A percentile compares a stretch with the other conserved stretches of the same genome.
Evolutionary conservation across 1,284 basidiomycete genomes (phyloP).

Genomic region (Moesziomyces antarcticus): DNA sequence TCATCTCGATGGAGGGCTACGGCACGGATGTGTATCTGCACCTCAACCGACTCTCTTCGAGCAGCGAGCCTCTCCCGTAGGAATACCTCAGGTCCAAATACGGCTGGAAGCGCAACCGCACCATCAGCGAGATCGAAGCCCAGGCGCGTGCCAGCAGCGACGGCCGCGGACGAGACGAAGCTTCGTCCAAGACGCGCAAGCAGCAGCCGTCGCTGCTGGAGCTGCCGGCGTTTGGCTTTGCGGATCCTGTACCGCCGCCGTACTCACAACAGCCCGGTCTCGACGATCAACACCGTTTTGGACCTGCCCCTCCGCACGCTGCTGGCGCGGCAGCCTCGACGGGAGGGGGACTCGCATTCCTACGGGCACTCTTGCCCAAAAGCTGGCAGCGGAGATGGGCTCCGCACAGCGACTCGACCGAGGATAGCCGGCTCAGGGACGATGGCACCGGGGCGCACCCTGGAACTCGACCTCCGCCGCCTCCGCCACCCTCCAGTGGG

Average conservation of each 20-base stretch:
- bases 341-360: constrained; percentile 20
- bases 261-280: constrained; percentile 9
- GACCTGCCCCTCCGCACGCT: constrained; percentile 32
- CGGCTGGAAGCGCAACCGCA: constrained; percentile 49
- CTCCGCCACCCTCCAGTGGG: neutral
- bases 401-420: neutral
- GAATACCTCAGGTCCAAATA: constrained; percentile 55
- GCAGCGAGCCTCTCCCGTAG: constrained; percentile 70
- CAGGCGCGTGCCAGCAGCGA: constrained; percentile 17
- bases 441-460: too few relatives aligned
- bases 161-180: constrained; percentile 1
- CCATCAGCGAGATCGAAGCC: constrained; percentile 47
- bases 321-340: neutral
- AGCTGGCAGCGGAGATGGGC: constrained; percentile 36
- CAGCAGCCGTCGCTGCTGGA: constrained; percentile 34
- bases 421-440: neutral
- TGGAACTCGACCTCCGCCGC: neutral
- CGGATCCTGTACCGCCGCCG: constrained; percentile 9
- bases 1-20: constrained; percentile 94
- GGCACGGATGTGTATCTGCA: constrained; percentile 80
- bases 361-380: constrained; percentile 28
- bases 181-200: neutral
- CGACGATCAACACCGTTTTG: constrained; percentile 29
- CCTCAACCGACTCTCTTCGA: constrained; percentile 77
- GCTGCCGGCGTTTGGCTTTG: constrained; percentile 14